Percentiles rank a stretch among this genome's conserved stretches.
Evolutionary conservation across 1,284 basidiomycete genomes (phyloP).

Genomic region (Wolfiporia cocos): DNA sequence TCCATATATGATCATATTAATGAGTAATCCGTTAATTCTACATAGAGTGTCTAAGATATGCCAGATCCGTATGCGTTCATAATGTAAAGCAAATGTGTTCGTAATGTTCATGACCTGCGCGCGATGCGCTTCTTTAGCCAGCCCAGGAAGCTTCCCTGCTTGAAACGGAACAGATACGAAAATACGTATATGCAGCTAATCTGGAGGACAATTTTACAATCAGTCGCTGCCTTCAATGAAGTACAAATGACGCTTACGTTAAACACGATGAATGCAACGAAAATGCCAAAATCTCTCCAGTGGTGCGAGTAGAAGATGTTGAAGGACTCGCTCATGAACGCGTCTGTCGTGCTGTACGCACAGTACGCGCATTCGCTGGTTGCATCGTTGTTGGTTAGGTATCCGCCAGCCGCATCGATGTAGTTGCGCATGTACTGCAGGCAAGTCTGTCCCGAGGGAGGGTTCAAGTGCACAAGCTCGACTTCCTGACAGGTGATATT

Average conservation of each 20-base stretch:
- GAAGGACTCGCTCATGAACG: conserved; percentile 47
- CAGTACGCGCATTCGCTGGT: conserved; percentile 53
- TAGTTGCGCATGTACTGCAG: conserved; percentile 50
- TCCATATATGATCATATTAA: too few relatives aligned
- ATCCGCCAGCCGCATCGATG: conserved; percentile 52
- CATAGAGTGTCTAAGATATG: too few relatives aligned
- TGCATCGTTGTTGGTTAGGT: conserved; percentile 57
- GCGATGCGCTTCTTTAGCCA: conserved; percentile 4
- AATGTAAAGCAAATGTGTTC: too few relatives aligned
- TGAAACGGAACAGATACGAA: conserved; percentile 30
- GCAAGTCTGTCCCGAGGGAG: conserved; percentile 62
- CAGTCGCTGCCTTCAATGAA: neutral
- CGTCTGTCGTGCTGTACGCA: conserved; percentile 42
- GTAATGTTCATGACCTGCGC: too few relatives aligned
- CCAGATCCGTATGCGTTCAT: too few relatives aligned
- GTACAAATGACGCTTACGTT: conserved; percentile 42
- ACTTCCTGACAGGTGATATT: conserved; percentile 36
- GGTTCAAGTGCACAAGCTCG: conserved; percentile 44
- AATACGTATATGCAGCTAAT: conserved; percentile 24
- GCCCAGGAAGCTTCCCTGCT: neutral
- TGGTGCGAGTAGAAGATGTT: conserved; percentile 50
- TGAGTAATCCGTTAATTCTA: too few relatives aligned
- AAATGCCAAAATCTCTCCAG: conserved; percentile 61
- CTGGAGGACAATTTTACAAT: conserved; percentile 13
- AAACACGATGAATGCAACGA: conserved; percentile 59